Conservation (phyloP, 1,284 basidiomycete species). For the Phlebopus sp. region DNA sequence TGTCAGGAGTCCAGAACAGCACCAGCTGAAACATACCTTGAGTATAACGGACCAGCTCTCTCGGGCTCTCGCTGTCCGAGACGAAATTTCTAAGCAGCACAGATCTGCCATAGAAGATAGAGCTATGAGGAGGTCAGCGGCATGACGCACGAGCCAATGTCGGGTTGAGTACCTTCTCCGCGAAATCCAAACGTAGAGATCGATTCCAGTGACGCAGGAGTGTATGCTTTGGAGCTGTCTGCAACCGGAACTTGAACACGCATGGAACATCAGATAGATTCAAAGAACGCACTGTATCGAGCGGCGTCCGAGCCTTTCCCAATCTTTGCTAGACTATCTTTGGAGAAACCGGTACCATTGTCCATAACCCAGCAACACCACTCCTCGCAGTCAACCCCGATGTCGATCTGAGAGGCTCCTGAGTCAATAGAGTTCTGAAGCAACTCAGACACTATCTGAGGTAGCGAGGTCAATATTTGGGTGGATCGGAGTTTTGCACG, state of each 20-base stretch:
- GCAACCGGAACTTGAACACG: not conserved
- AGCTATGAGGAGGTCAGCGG: constrained; percentile 43
- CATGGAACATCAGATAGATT: not conserved
- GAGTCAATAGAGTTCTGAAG: constrained; percentile 83
- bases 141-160: constrained; percentile 6
- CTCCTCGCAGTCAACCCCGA: constrained; percentile 64
- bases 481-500: constrained; percentile 74
- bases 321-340: constrained; percentile 54
- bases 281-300: constrained; percentile 59
- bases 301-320: constrained; percentile 49
- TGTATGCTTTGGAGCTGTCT: constrained; percentile 76
- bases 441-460: constrained; percentile 78
- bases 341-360: constrained; percentile 73
- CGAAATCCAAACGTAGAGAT: constrained; percentile 81
- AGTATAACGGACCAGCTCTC: constrained; percentile 72
- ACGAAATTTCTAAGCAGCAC: constrained; percentile 75
- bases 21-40: constrained; percentile 51
- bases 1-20: constrained; percentile 4
- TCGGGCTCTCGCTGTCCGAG: constrained; percentile 55
- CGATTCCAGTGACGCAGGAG: constrained; percentile 44
- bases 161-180: constrained; percentile 69
- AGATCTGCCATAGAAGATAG: constrained; percentile 79
- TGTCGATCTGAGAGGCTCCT: constrained; percentile 55
- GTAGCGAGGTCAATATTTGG: constrained; percentile 77
- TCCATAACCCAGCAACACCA: constrained; percentile 84